Evolutionary conservation across 805 yeast species (phyloP).

Genomic region (Peterozyma xylosa): DNA sequence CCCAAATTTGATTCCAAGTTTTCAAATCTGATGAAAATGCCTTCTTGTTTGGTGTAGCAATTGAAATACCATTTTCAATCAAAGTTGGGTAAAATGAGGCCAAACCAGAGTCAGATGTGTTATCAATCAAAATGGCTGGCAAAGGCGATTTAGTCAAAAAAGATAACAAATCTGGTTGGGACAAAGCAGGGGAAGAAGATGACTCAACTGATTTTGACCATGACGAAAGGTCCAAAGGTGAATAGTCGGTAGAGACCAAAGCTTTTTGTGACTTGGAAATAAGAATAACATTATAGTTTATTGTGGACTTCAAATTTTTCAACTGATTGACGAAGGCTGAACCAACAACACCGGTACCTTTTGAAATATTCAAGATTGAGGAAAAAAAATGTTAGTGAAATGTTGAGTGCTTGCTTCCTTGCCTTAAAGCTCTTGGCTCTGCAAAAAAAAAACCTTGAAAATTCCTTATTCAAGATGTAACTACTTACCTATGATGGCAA

Average conservation of each 20-base stretch:
- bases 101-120: slow-evolving; percentile 78
- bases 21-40: slow-evolving; percentile 78
- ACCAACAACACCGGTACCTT: slow-evolving; percentile 93
- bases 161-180: slow-evolving; percentile 49
- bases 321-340: slow-evolving; percentile 84
- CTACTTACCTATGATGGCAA: slow-evolving; percentile 59
- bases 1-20: slow-evolving; percentile 73
- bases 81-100: slow-evolving; percentile 75
- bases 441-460: background rate
- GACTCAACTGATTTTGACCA: slow-evolving; percentile 47
- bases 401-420: slow-evolving; percentile 8
- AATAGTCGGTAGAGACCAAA: slow-evolving; percentile 57
- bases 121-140: slow-evolving; percentile 86
- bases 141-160: slow-evolving; percentile 57
- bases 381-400: background rate
- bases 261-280: slow-evolving; percentile 73
- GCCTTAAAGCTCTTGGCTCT: background rate
- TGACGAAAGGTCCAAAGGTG: slow-evolving; percentile 56
- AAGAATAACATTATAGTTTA: slow-evolving; percentile 69
- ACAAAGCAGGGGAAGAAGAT: slow-evolving; percentile 39
- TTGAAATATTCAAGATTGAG: too few species aligned
- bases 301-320: slow-evolving; percentile 42
- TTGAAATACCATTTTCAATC: slow-evolving; percentile 70
- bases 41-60: slow-evolving; percentile 98
- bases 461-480: background rate